Percentiles rank a stretch among this genome's conserved stretches.
These are phyloP conservation scores for Spongiforma sp. DNA, from an alignment of 1,284 basidiomycete species.

Conservation along the genomic window DNA sequence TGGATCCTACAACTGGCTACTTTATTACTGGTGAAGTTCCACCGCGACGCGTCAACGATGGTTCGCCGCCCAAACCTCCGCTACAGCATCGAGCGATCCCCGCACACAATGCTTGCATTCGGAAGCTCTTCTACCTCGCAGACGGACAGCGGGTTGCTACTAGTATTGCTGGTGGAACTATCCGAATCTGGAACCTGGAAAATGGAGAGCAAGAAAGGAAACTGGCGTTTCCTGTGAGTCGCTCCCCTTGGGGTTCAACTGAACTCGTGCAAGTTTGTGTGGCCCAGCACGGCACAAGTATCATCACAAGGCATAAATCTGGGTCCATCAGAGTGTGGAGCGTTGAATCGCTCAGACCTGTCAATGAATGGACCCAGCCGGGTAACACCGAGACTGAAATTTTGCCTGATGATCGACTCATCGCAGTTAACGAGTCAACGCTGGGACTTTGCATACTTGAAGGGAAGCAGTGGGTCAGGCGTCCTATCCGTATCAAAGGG, in stretches of 20 bases:
- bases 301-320: not conserved
- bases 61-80: too few relatives aligned
- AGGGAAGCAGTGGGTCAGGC: not conserved
- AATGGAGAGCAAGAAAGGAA: not conserved
- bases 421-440: not conserved
- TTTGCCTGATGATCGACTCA: not conserved
- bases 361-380: not conserved
- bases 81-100: not conserved
- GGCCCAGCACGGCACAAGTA: not conserved
- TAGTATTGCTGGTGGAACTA: not conserved
- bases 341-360: not conserved
- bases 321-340: not conserved
- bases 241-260: not conserved
- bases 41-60: too few relatives aligned
- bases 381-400: not conserved
- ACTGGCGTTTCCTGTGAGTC: not conserved
- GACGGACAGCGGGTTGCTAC: not conserved
- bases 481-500: too few relatives aligned
- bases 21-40: too few relatives aligned
- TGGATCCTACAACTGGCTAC: too few relatives aligned
- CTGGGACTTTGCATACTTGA: not conserved
- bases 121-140: not conserved
- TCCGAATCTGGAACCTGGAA: not conserved
- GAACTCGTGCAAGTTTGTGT: not conserved
- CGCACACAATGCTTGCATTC: not conserved